phyloP scores from a whole-genome alignment of 805 yeast genomes.

The Metschnikowia kunwiensis region DNA sequence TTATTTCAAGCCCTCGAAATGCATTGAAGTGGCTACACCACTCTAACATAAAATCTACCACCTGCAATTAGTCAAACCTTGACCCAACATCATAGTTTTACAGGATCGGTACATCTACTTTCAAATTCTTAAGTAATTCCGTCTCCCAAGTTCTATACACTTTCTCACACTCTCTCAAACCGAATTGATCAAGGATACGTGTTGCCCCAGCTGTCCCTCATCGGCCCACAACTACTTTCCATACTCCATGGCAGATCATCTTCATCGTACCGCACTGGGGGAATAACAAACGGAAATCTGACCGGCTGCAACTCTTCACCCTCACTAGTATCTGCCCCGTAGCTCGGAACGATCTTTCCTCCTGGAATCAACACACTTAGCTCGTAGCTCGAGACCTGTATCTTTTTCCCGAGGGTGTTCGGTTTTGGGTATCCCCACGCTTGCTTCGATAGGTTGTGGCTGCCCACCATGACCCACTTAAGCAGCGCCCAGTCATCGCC shows the following conservation, averaged over 20 bases:
- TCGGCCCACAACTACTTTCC: conserved; percentile 6
- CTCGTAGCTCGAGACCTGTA: conserved; percentile 37
- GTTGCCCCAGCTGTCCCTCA: conserved; percentile 13
- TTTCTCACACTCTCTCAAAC: too few species aligned
- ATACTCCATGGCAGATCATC: conserved; percentile 52
- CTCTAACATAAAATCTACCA: too few species aligned
- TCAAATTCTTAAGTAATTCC: too few species aligned
- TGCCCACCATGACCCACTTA: conserved; percentile 70
- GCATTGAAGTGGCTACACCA: too few species aligned
- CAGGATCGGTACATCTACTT: too few species aligned
- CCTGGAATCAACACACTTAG: conserved; percentile 32
- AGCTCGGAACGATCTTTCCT: conserved; percentile 40
- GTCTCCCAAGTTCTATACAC: too few species aligned
- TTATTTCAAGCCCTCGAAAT: too few species aligned
- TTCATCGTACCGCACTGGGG: conserved; percentile 40
- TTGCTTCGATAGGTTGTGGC: conserved; percentile 69
- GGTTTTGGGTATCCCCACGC: conserved; percentile 67
- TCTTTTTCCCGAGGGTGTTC: conserved; percentile 17
- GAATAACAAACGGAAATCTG: conserved; percentile 53
- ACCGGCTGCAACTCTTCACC: conserved; percentile 30
- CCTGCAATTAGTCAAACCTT: too few species aligned
- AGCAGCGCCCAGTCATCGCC: conserved; percentile 48
- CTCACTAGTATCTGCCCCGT: conserved; percentile 32
- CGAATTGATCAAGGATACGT: too few species aligned
- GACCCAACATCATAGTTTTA: too few species aligned